These are phyloP conservation scores for Salvia splendens DNA, from an alignment of 257 asterid genomes.

Conservation along the genomic window DNA sequence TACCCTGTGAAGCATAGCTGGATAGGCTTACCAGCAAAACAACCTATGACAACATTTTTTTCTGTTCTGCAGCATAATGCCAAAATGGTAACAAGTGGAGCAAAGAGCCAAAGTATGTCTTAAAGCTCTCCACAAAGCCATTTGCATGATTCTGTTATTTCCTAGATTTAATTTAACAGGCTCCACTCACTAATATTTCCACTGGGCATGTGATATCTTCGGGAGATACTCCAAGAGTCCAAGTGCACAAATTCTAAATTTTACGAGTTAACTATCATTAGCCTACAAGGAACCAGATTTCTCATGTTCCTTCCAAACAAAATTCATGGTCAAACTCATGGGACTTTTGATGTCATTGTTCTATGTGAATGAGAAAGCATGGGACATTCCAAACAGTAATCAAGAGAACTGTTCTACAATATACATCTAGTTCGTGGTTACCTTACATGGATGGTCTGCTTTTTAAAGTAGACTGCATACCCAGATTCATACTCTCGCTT, in stretches of 20 bases:
- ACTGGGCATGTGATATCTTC: neutral
- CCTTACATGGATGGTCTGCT: neutral
- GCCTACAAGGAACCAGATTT: conserved; percentile 1
- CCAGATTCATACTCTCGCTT: neutral
- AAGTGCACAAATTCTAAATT: neutral
- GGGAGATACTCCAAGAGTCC: neutral
- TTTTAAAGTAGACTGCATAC: neutral
- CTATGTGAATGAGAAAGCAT: neutral
- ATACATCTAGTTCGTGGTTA: neutral
- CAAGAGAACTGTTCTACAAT: neutral
- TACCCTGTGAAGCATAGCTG: neutral
- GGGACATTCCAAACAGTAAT: neutral
- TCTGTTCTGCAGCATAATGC: neutral
- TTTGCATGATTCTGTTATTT: neutral
- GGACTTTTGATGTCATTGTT: neutral
- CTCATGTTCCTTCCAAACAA: conserved; percentile 15
- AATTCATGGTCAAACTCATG: neutral
- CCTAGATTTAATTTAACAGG: conserved; percentile 1
- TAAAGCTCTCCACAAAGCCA: neutral
- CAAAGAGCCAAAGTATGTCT: neutral
- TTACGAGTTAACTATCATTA: conserved; percentile 3
- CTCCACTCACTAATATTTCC: conserved; percentile 15
- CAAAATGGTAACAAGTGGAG: neutral
- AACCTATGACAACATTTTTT: neutral
- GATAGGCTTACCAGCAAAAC: neutral